phyloP scores from a whole-genome alignment of 2,329 filamentous ascomycete genomes.

The Waltergamsia citrina region DNA sequence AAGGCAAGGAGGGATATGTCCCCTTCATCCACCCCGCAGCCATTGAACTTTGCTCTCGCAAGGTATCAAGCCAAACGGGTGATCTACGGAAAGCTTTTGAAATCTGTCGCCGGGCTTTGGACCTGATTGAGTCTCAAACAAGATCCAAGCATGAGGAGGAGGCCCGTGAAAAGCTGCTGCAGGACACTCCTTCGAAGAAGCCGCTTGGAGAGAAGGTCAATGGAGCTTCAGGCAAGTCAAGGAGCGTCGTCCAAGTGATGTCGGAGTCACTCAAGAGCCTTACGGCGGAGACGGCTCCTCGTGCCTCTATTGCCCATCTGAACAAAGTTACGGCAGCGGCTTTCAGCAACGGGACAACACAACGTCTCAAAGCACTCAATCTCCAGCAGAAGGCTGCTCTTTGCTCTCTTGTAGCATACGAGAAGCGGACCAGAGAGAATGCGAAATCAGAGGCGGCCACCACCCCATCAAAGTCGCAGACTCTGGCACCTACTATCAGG shows the following conservation, averaged over 20 bases:
- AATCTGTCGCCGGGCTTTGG: conserved; percentile 80
- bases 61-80: conserved; percentile 87
- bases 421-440: conserved; percentile 55
- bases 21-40: conserved; percentile 92
- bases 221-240: conserved; percentile 30
- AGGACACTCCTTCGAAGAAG: conserved; percentile 61
- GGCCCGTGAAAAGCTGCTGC: conserved; percentile 43
- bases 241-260: conserved; percentile 37
- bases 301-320: conserved; percentile 82
- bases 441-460: conserved; percentile 30
- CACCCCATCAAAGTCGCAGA: conserved; percentile 53
- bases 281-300: conserved; percentile 71
- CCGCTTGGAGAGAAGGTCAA: conserved; percentile 78
- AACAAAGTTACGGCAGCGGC: conserved; percentile 84
- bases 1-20: conserved; percentile 49
- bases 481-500: conserved; percentile 70
- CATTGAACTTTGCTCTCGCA: conserved; percentile 88
- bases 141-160: conserved; percentile 61
- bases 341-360: conserved; percentile 80
- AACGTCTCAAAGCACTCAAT: conserved; percentile 80
- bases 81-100: conserved; percentile 94
- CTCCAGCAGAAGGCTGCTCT: conserved; percentile 94
- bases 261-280: conserved; percentile 48
- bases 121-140: conserved; percentile 80
- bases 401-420: conserved; percentile 80